These are phyloP conservation scores for Ensete ventricosum DNA, from an alignment of 176 grass and related monocot genomes.

Conservation along the genomic window DNA sequence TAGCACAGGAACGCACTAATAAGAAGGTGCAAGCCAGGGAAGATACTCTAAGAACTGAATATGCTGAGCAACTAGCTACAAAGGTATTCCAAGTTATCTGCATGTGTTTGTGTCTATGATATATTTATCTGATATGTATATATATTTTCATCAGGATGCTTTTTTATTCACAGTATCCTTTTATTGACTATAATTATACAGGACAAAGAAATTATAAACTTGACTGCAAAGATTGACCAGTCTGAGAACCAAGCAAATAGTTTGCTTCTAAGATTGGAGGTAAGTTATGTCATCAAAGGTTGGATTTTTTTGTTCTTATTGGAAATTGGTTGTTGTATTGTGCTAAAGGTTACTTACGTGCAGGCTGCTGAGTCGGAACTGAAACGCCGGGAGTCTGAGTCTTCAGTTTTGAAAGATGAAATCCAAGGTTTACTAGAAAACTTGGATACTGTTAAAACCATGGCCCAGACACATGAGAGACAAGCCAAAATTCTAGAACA, in stretches of 20 bases:
- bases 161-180: neutral
- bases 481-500: conserved; percentile 68
- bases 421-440: conserved; percentile 54
- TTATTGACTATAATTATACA: conserved; percentile 24
- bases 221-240: conserved; percentile 67
- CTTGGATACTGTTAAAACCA: conserved; percentile 53
- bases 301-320: neutral
- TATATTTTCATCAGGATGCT: too few relatives aligned
- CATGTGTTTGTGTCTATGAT: conserved; percentile 3
- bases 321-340: neutral
- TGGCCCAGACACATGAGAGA: conserved; percentile 58
- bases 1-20: conserved; percentile 86
- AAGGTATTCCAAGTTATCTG: conserved; percentile 42
- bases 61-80: conserved; percentile 57
- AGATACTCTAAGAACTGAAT: conserved; percentile 63
- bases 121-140: neutral
- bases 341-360: neutral
- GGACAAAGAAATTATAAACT: conserved; percentile 69
- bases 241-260: conserved; percentile 57
- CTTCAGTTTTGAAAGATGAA: conserved; percentile 64
- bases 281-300: conserved; percentile 6
- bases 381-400: conserved; percentile 54
- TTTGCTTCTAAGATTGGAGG: conserved; percentile 74
- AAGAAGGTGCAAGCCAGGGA: conserved; percentile 92
- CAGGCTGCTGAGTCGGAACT: conserved; percentile 68